Conservation (phyloP, 2,329 filamentous ascomycete species). For the Cordyceps cicadae region DNA sequence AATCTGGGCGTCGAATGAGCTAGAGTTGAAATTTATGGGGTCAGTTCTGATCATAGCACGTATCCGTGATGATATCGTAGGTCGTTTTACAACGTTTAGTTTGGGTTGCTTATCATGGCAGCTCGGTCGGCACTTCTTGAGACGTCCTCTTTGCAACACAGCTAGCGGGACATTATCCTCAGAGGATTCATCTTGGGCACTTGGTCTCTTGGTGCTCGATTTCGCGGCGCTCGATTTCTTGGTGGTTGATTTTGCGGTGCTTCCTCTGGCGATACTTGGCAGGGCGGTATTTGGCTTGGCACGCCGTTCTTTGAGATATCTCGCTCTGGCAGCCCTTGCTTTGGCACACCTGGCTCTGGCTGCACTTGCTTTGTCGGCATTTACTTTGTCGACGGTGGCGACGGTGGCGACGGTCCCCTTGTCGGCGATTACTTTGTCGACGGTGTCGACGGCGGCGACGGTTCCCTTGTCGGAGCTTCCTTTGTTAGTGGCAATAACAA, state of each 20-base stretch:
- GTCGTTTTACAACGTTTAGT: neutral
- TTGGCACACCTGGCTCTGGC: too few species aligned
- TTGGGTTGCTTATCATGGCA: neutral
- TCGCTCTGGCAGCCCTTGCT: too few species aligned
- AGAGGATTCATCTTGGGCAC: neutral
- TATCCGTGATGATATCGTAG: neutral
- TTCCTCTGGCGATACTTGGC: too few species aligned
- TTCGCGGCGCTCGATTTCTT: too few species aligned
- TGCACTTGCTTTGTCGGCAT: too few species aligned
- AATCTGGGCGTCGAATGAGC: constrained; percentile 15
- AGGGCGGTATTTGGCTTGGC: too few species aligned
- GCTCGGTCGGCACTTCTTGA: neutral
- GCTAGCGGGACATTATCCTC: neutral
- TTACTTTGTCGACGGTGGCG: neutral
- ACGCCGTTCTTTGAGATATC: too few species aligned
- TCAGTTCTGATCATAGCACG: neutral
- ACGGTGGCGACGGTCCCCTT: too few species aligned
- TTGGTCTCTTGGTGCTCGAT: neutral
- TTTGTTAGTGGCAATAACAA: neutral
- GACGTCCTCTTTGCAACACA: neutral
- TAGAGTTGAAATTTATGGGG: constrained; percentile 10
- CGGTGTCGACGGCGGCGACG: too few species aligned
- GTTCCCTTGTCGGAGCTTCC: too few species aligned
- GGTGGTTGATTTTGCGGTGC: too few species aligned
- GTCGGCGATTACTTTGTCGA: neutral